Conservation (phyloP, 352 stramenopile genomes). For the Pythium graminicola region DNA sequence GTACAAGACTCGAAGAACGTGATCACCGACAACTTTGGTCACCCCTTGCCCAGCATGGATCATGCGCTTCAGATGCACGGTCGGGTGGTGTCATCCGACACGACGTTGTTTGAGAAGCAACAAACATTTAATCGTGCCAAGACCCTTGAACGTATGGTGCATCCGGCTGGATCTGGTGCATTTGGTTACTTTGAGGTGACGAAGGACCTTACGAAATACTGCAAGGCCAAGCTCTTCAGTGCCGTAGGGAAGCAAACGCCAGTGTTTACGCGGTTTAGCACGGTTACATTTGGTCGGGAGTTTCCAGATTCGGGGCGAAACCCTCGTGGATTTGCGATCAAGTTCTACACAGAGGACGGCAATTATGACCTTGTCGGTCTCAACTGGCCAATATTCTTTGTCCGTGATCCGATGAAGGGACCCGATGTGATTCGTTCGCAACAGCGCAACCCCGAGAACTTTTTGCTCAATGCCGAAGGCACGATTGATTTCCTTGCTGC, state of each 20-base stretch:
- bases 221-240: constrained; percentile 21
- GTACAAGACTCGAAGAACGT: constrained; percentile 24
- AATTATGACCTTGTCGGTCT: constrained; percentile 93
- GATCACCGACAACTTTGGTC: constrained; percentile 28
- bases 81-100: constrained; percentile 26
- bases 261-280: constrained; percentile 23
- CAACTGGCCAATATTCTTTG: constrained; percentile 94
- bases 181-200: constrained; percentile 27
- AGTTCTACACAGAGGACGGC: constrained; percentile 92
- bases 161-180: constrained; percentile 18
- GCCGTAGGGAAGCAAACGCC: constrained; percentile 21
- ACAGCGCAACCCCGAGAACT: constrained; percentile 86
- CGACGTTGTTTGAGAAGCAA: constrained; percentile 28
- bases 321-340: constrained; percentile 87
- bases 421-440: constrained; percentile 92
- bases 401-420: constrained; percentile 90
- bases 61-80: constrained; percentile 29
- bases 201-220: constrained; percentile 19
- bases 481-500: constrained; percentile 93
- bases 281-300: constrained; percentile 21
- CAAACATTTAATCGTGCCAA: constrained; percentile 37
- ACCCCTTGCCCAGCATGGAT: constrained; percentile 27
- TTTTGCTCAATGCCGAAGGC: constrained; percentile 82
- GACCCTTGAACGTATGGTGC: constrained; percentile 27
- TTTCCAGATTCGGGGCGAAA: constrained; percentile 46